Conservation (phyloP, 2,329 filamentous ascomycete genomes). For the Alternaria brassicicola region DNA sequence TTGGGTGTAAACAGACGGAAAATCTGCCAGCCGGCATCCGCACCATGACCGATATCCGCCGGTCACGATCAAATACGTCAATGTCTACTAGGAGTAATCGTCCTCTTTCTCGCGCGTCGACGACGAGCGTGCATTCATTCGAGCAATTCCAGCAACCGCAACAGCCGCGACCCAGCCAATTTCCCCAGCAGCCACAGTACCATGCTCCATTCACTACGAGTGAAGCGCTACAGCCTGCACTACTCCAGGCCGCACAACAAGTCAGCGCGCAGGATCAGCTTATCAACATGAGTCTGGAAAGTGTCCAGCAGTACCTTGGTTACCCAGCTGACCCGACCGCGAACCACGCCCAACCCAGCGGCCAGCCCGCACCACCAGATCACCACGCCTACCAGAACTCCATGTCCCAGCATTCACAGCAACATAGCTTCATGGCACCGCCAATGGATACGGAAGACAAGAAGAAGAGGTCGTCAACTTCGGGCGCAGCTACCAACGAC, state of each 20-base stretch:
- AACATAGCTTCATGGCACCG: constrained; percentile 35
- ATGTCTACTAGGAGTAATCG: constrained; percentile 53
- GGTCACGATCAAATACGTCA: constrained; percentile 56
- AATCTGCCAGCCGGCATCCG: constrained; percentile 23
- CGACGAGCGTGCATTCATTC: constrained; percentile 54
- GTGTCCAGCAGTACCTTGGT: constrained; percentile 42
- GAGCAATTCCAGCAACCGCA: constrained; percentile 39
- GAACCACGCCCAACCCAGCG: constrained; percentile 21
- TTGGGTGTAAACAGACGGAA: constrained; percentile 44
- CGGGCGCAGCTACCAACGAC: constrained; percentile 79
- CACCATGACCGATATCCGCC: constrained; percentile 48
- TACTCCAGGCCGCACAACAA: constrained; percentile 47
- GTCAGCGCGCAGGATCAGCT: constrained; percentile 44
- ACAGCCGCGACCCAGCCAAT: constrained; percentile 22
- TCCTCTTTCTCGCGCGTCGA: constrained; percentile 56
- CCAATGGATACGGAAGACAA: constrained; percentile 50
- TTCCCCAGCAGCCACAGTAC: constrained; percentile 35
- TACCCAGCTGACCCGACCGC: constrained; percentile 34
- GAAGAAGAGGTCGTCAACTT: constrained; percentile 63
- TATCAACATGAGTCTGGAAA: constrained; percentile 40
- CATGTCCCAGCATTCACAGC: constrained; percentile 33
- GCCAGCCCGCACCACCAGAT: constrained; percentile 35
- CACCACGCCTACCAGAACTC: constrained; percentile 37
- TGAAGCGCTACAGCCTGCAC: constrained; percentile 38
- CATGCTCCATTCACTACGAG: constrained; percentile 35